Percentiles rank a stretch among this genome's conserved stretches.
These are phyloP conservation scores for Teunomyces funiuensis DNA, from an alignment of 805 yeast species.

Conservation along the genomic window DNA sequence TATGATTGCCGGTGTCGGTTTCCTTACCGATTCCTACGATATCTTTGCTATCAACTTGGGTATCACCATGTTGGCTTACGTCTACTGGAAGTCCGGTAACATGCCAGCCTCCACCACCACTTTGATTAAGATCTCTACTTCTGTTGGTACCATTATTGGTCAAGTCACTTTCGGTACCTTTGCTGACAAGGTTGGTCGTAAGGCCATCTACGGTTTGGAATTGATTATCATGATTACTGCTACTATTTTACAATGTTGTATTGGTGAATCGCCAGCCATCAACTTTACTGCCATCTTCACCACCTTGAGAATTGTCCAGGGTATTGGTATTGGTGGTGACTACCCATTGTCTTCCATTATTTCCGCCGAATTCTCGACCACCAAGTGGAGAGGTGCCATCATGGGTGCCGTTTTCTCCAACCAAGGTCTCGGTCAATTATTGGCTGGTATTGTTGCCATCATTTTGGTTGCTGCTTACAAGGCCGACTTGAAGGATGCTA, in stretches of 20 bases:
- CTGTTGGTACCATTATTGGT: conserved; percentile 92
- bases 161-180: conserved; percentile 81
- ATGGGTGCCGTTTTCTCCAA: conserved; percentile 96
- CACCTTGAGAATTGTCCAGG: conserved; percentile 82
- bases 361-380: conserved; percentile 88
- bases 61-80: conserved; percentile 74
- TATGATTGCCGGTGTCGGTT: conserved; percentile 87
- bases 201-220: conserved; percentile 83
- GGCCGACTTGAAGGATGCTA: conserved; percentile 50
- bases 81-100: conserved; percentile 57
- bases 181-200: conserved; percentile 84
- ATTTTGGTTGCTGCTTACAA: conserved; percentile 77
- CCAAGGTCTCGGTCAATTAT: conserved; percentile 94
- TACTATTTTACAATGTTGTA: conserved; percentile 71
- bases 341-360: conserved; percentile 92
- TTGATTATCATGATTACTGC: conserved; percentile 81
- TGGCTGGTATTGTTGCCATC: conserved; percentile 83
- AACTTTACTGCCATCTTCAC: conserved; percentile 71
- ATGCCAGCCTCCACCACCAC: conserved; percentile 75
- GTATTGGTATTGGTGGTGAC: conserved; percentile 98
- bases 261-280: conserved; percentile 72
- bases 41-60: conserved; percentile 87
- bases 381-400: conserved; percentile 97
- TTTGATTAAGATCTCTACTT: conserved; percentile 80
- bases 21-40: conserved; percentile 90